Conservation (phyloP, 352 stramenopile species). For the Phytophthora pini region DNA sequence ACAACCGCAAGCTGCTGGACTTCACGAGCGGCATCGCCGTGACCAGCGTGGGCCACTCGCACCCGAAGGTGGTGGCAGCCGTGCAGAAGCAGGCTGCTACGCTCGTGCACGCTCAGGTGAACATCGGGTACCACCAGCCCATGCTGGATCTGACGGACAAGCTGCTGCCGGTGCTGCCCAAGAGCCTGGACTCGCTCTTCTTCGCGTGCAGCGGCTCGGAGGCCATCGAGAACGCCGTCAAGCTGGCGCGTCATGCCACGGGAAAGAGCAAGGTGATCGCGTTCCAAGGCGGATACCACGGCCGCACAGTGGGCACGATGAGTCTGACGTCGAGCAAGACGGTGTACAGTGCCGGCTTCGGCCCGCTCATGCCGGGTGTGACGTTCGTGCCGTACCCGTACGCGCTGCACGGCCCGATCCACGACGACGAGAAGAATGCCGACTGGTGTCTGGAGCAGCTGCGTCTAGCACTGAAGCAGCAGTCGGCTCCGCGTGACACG, state of each 20-base stretch:
- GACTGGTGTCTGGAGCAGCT: constrained; percentile 88
- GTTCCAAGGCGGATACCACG: constrained; percentile 94
- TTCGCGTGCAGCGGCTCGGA: constrained; percentile 93
- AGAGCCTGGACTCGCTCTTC: constrained; percentile 89
- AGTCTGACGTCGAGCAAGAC: constrained; percentile 93
- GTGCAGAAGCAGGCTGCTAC: constrained; percentile 90
- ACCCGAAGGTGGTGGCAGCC: constrained; percentile 91
- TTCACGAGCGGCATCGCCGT: constrained; percentile 95
- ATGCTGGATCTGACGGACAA: constrained; percentile 92
- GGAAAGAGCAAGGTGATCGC: constrained; percentile 92
- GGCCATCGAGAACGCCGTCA: constrained; percentile 93
- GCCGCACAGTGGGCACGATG: constrained; percentile 92
- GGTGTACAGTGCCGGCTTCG: constrained; percentile 89
- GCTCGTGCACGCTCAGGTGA: constrained; percentile 92
- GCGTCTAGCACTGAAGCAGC: constrained; percentile 90
- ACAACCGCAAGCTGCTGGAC: constrained; percentile 91
- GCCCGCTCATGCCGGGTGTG: constrained; percentile 84
- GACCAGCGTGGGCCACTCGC: constrained; percentile 92
- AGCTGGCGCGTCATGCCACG: constrained; percentile 91
- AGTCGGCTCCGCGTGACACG: constrained; percentile 85
- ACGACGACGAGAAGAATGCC: constrained; percentile 73
- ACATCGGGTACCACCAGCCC: constrained; percentile 92
- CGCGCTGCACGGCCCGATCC: constrained; percentile 79
- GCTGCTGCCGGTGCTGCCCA: constrained; percentile 80
- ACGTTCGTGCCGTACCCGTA: constrained; percentile 91